phyloP scores from a whole-genome alignment of 2,329 filamentous ascomycete species.

The Aspergillus nomiae region DNA sequence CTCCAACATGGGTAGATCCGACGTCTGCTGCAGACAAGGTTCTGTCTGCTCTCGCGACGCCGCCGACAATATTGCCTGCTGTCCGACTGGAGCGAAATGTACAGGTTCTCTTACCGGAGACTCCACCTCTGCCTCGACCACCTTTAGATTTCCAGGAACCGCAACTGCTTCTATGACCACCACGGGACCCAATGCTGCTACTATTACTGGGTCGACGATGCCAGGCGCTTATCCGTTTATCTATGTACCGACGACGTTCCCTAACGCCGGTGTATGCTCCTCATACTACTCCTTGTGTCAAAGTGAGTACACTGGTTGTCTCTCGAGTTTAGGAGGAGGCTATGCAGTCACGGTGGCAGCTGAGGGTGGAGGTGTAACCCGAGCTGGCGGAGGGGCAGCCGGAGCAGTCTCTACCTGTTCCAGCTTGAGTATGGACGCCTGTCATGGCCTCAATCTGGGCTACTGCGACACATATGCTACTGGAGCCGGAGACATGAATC shows the following conservation, averaged over 20 bases:
- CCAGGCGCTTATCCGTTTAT: slow-evolving; percentile 56
- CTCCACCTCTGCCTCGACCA: slow-evolving; percentile 24
- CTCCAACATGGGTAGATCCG: slow-evolving; percentile 52
- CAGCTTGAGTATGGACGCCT: slow-evolving; percentile 49
- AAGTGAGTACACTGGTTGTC: slow-evolving; percentile 48
- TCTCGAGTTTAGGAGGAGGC: slow-evolving; percentile 49
- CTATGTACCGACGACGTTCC: slow-evolving; percentile 56
- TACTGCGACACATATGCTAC: slow-evolving; percentile 43
- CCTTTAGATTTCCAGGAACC: slow-evolving; percentile 39
- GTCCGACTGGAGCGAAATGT: slow-evolving; percentile 59
- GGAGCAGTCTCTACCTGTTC: slow-evolving; percentile 48
- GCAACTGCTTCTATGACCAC: slow-evolving; percentile 31
- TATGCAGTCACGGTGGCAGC: slow-evolving; percentile 56
- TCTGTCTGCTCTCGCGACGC: slow-evolving; percentile 59
- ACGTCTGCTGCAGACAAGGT: slow-evolving; percentile 57
- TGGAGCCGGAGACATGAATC: slow-evolving; percentile 30
- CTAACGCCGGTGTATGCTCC: slow-evolving; percentile 53
- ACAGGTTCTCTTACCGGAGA: slow-evolving; percentile 54
- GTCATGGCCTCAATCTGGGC: slow-evolving; percentile 50
- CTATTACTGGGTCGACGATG: slow-evolving; percentile 45
- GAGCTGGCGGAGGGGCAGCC: slow-evolving; percentile 46
- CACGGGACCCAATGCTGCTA: slow-evolving; percentile 22
- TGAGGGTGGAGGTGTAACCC: slow-evolving; percentile 53
- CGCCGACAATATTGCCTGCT: slow-evolving; percentile 63
- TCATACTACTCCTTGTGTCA: slow-evolving; percentile 57